phyloP scores from a whole-genome alignment of 345 rosid species.

The Raphanus raphanistrum region DNA sequence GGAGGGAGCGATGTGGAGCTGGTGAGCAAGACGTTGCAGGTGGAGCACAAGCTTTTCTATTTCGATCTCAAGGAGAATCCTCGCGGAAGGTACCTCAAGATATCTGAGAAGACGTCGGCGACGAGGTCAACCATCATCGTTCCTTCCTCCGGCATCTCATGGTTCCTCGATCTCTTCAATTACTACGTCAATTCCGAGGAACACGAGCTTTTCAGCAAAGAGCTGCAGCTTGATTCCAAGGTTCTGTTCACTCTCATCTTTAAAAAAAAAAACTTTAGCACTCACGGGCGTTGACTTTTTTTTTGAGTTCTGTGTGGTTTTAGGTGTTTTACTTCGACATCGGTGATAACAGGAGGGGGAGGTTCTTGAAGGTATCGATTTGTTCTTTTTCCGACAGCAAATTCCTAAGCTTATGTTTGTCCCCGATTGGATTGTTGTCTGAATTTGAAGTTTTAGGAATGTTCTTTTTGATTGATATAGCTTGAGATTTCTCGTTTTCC shows the following conservation, averaged over 20 bases:
- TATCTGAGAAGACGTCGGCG: slow-evolving; percentile 98
- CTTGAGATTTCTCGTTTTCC: not conserved
- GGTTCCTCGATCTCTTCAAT: slow-evolving; percentile 98
- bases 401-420: not conserved
- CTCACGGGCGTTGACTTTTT: slow-evolving; percentile 28
- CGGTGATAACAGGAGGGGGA: slow-evolving; percentile 93
- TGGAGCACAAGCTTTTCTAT: slow-evolving; percentile 96
- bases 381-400: not conserved
- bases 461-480: too few species aligned
- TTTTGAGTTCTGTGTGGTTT: not conserved
- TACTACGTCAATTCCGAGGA: slow-evolving; percentile 91
- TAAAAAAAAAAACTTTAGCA: not conserved
- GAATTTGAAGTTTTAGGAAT: not conserved
- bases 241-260: slow-evolving; percentile 25
- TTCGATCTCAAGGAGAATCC: slow-evolving; percentile 97
- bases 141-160: slow-evolving; percentile 92
- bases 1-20: slow-evolving; percentile 80
- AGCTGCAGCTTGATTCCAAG: slow-evolving; percentile 97
- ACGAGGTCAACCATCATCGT: slow-evolving; percentile 98
- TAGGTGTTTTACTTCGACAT: slow-evolving; percentile 97
- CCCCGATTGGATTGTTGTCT: slow-evolving; percentile 4
- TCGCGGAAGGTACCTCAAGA: slow-evolving; percentile 90
- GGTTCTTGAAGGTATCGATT: slow-evolving; percentile 76
- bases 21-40: slow-evolving; percentile 92
- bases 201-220: slow-evolving; percentile 88